Conservation (phyloP, 345 rosid species). For the Euclidium syriacum region DNA sequence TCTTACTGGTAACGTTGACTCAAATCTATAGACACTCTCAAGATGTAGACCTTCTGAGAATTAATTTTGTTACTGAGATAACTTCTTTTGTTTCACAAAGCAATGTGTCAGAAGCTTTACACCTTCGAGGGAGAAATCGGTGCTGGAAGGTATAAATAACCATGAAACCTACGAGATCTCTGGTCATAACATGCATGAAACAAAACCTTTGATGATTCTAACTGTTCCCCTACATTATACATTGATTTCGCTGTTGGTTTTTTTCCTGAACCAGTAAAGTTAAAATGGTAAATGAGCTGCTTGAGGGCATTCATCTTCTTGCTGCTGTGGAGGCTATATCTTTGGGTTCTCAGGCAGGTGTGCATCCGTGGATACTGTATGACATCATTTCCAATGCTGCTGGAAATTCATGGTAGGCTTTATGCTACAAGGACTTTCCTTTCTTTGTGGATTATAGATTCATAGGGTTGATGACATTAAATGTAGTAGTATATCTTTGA, state of each 20-base stretch:
- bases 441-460: background rate
- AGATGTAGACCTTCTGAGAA: conserved; percentile 2
- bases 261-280: conserved; percentile 47
- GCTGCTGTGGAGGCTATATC: conserved; percentile 90
- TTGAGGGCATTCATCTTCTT: conserved; percentile 82
- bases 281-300: conserved; percentile 75
- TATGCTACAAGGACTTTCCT: conserved; percentile 4
- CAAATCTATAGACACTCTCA: conserved; percentile 14
- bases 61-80: conserved; percentile 6
- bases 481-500: conserved; percentile 1
- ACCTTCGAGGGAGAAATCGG: conserved; percentile 73
- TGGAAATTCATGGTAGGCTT: conserved; percentile 88
- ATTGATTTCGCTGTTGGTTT: background rate
- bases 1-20: conserved; percentile 57
- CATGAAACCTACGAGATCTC: background rate
- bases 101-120: conserved; percentile 68
- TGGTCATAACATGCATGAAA: conserved; percentile 2
- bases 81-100: conserved; percentile 37
- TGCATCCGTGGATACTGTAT: conserved; percentile 92
- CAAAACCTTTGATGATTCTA: background rate
- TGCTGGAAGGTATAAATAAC: conserved; percentile 62
- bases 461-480: background rate
- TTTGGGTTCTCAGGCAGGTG: conserved; percentile 59
- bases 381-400: conserved; percentile 96
- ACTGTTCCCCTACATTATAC: background rate